Conservation (phyloP, 2,329 filamentous ascomycete species). For the Tricladium varicosporioides region DNA sequence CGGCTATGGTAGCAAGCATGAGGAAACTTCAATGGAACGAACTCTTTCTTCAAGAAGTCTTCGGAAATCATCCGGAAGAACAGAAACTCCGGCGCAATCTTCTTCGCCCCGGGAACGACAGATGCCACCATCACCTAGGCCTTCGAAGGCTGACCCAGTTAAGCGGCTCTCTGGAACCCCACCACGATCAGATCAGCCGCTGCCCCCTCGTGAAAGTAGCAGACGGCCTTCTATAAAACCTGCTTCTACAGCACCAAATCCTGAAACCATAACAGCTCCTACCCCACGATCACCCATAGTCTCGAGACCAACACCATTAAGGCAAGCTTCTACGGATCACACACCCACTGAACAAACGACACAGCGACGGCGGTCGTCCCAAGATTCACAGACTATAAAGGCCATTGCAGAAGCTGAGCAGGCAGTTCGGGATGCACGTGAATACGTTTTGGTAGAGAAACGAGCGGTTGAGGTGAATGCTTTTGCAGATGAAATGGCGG, state of each 20-base stretch:
- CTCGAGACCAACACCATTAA: conserved; percentile 13
- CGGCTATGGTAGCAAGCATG: conserved; percentile 6
- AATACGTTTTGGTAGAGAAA: conserved; percentile 96
- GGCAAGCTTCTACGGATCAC: conserved; percentile 26
- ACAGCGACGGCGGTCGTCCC: conserved; percentile 17
- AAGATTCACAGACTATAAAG: conserved; percentile 43
- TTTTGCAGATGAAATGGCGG: conserved; percentile 89
- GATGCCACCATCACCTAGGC: conserved; percentile 22
- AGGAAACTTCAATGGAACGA: conserved; percentile 21
- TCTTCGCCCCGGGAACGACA: conserved; percentile 27
- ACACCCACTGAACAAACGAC: conserved; percentile 26
- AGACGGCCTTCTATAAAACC: conserved; percentile 23
- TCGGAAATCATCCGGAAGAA: conserved; percentile 17
- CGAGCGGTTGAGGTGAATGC: conserved; percentile 94
- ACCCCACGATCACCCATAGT: conserved; percentile 17
- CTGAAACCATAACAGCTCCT: conserved; percentile 35
- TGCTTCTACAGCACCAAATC: conserved; percentile 29
- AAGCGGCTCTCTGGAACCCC: conserved; percentile 24
- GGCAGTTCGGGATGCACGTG: conserved; percentile 83
- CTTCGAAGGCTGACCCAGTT: conserved; percentile 16
- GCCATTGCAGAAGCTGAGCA: conserved; percentile 62
- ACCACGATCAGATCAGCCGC: conserved; percentile 6
- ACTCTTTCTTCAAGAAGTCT: conserved; percentile 25
- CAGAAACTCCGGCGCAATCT: conserved; percentile 22
- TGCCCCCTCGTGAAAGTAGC: too few relatives aligned